Base-by-base conservation (phyloP, 1,284 basidiomycete species). In the Entoloma clypeatum region DNA sequence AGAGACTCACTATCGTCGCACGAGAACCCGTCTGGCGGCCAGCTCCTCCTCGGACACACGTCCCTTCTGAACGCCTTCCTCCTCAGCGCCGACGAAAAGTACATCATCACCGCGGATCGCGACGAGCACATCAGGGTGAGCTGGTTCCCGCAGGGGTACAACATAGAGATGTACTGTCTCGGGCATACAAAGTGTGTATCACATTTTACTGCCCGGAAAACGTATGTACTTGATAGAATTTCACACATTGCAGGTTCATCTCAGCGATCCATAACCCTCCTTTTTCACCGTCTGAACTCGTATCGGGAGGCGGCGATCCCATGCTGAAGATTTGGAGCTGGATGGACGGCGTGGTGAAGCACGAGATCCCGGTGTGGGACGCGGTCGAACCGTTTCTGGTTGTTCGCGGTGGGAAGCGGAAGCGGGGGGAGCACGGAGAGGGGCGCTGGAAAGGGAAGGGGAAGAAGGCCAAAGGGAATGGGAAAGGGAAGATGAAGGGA, bases 111-210 rank as follows among this genome's bases (percentile, higher is more conserved):
- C 0, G 85, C 89, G 0, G 93, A 96, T 59, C 68, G 93, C 32
- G 93, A 96, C 57, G 93, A 96, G 59, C 93, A 96, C 58, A 85
- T 97, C 39, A 75, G 93, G 39, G 75, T 94, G n/a, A 92, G 87
- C 55, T 80, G 86, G 75, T 96, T 79, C 57, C 93, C 93, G 0
- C 70, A 85, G 45, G 85, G 90, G 9, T 86, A 85, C 52, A 76
- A 79, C 24, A 86, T 95, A 43, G 89, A 95, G 59, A 77, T 74
- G 44, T 95, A 81, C 61, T 86, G 92, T 47, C 73, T 93, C 27
- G 92, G 92, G 5, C 86, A 90, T 57, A 72, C 74, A 52, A 86
- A 83, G 88, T 93, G 49, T 53, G 79, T 68, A 5, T 11, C 19
- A 5, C 22, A 5, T 24, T 5, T 7, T 21, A 1, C 14, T 11